Base-by-base conservation (phyloP, 1,284 basidiomycete genomes). In the Moesziomyces parantarcticus region DNA sequence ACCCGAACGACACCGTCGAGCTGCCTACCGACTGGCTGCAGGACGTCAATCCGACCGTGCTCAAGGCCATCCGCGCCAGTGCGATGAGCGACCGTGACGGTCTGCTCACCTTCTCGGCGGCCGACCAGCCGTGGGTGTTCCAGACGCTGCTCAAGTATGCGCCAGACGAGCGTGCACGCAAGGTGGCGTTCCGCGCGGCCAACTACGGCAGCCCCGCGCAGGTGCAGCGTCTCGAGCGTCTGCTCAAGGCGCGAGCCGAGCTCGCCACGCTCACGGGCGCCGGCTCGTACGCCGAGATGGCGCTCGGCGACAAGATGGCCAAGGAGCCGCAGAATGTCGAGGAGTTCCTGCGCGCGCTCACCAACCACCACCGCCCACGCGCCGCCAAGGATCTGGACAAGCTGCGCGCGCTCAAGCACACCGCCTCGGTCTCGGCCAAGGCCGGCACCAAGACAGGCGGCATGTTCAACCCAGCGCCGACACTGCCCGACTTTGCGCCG, bases 61-160 rank as follows among this genome's bases (percentile, higher is more conserved):
- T 75, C 26, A 62, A 51, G 34, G 63, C 57, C 1, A 45, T 76
- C n/a, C 55, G 53, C 3, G 45, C 56, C 1, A 60, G 57, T 29
- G 41, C 61, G 6, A 56, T 71, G 21, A 57, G 43, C 9, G 62
- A 54, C 26, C 40, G 45, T 21, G 58, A 64, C 21, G 60, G 61
- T 0, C 43, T 75, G 20, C 53, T 76, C 23, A 68, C 69, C 14
- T 72, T 75, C n/a, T 73, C 68, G 1, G 65, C 61, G 1, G 50
- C 66, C 1, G 65, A 74, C n/a, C 71, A 74, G 26, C 92, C 92
- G 34, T 87, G 92, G 80, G 93, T 96, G 83, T 92, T 93, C 11
- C 92, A 93, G 81, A 93, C 94, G 89, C 92, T 97, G 49, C 90
- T 92, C 88, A 91, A 91, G 39, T 92, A 92, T 63, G 69, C 92